Evolutionary conservation across 2,329 filamentous ascomycete species (phyloP).

Genomic region (Neopestalotiopsis clavispora): DNA sequence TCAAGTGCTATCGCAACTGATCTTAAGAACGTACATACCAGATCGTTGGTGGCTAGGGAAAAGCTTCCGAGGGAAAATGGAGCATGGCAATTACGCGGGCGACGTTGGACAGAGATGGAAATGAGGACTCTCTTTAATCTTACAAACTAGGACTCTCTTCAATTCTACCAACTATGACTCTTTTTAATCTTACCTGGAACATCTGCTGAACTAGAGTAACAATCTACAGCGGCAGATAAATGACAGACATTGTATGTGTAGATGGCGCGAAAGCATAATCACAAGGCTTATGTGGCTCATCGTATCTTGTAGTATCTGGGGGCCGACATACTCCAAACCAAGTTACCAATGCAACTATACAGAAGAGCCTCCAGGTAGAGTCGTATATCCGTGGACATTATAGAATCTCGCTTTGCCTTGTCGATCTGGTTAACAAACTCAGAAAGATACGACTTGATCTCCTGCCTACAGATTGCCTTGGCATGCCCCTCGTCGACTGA

Average conservation of each 20-base stretch:
- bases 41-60: background rate
- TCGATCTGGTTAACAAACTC: background rate
- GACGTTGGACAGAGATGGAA: too few relatives aligned
- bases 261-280: too few relatives aligned
- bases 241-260: too few relatives aligned
- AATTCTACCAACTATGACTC: too few relatives aligned
- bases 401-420: background rate
- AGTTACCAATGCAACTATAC: conserved; percentile 9
- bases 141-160: too few relatives aligned
- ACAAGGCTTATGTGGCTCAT: too few relatives aligned
- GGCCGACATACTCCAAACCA: background rate
- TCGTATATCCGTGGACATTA: background rate
- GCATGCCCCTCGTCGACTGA: conserved; percentile 27
- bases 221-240: too few relatives aligned
- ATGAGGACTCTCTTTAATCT: too few relatives aligned
- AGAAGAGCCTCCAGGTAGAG: background rate
- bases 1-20: background rate
- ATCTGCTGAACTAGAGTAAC: too few relatives aligned
- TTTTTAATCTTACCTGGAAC: too few relatives aligned
- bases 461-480: conserved; percentile 19
- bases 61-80: fast-evolving
- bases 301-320: too few relatives aligned
- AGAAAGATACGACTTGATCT: conserved; percentile 15
- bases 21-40: background rate
- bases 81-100: background rate